A percentile compares a stretch with the other conserved stretches of the same genome.
These are phyloP conservation scores for Lactifluus volemus DNA, from an alignment of 768 basidiomycete species.

Conservation along the genomic window DNA sequence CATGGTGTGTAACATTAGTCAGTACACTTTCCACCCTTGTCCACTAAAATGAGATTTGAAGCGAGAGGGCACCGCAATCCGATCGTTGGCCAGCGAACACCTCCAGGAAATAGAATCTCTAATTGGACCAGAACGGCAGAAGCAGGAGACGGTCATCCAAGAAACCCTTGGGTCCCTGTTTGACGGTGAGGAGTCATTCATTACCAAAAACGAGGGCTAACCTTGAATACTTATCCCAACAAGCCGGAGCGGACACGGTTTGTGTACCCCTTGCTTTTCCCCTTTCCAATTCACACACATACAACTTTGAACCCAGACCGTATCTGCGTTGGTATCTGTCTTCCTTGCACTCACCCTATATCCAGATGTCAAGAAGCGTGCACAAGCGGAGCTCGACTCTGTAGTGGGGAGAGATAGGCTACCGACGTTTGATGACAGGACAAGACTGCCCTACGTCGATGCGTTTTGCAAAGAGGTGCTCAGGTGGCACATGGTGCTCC, in stretches of 20 bases:
- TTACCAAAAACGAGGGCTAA: not conserved
- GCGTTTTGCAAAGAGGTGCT: constrained; percentile 22
- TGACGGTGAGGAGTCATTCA: not conserved
- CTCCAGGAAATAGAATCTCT: constrained; percentile 2
- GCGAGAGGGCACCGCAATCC: constrained; percentile 1
- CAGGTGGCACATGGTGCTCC: constrained; percentile 18
- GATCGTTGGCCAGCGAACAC: constrained; percentile 1
- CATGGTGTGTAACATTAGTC: not conserved
- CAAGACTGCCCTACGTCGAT: constrained; percentile 22
- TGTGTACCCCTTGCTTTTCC: not conserved
- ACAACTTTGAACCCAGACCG: not conserved
- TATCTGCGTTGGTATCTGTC: not conserved
- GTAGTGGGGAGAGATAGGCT: constrained; percentile 23
- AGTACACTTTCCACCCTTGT: not conserved
- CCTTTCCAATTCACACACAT: not conserved
- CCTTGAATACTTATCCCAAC: not conserved
- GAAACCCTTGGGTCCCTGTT: constrained; percentile 4
- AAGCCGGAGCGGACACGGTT: constrained; percentile 12
- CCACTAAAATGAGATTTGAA: not conserved
- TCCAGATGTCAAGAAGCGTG: constrained; percentile 10
- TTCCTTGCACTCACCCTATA: constrained; percentile 6
- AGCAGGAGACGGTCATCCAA: not conserved
- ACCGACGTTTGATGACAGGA: constrained; percentile 23
- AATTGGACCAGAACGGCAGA: not conserved
- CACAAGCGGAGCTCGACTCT: constrained; percentile 24